Evolutionary conservation across 176 grass and related monocot species (phyloP).

Genomic region (Carex cristatella): DNA sequence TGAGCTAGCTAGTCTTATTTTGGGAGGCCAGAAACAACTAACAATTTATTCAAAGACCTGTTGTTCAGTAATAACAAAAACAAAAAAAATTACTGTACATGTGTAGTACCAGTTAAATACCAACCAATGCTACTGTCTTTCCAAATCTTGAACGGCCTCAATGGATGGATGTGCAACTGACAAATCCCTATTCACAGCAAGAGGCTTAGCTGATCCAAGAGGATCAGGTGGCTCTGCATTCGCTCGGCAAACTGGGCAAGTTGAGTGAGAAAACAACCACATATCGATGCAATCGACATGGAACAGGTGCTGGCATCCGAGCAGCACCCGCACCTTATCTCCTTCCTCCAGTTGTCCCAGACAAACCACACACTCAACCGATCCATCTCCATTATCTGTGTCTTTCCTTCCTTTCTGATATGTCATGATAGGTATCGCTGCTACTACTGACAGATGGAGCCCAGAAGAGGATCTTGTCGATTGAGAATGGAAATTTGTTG

Average conservation of each 20-base stretch:
- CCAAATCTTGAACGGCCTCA: constrained; percentile 12
- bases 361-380: constrained; percentile 47
- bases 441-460: constrained; percentile 34
- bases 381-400: not conserved
- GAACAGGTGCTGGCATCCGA: constrained; percentile 50
- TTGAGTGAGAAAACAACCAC: constrained; percentile 46
- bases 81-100: not conserved
- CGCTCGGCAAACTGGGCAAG: constrained; percentile 55
- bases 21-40: not conserved
- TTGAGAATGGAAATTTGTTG: not conserved
- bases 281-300: constrained; percentile 65
- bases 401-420: constrained; percentile 6
- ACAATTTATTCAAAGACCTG: not conserved
- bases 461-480: not conserved
- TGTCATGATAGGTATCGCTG: constrained; percentile 32
- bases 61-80: not conserved
- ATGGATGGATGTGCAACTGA: not conserved
- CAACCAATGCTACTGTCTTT: constrained; percentile 13
- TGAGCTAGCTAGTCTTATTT: not conserved
- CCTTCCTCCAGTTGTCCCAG: constrained; percentile 50
- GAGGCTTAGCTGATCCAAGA: not conserved
- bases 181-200: not conserved
- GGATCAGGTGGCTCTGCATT: constrained; percentile 28
- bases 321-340: constrained; percentile 46
- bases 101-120: not conserved